phyloP scores from a whole-genome alignment of 345 rosid species.

The Stellera chamaejasme region DNA sequence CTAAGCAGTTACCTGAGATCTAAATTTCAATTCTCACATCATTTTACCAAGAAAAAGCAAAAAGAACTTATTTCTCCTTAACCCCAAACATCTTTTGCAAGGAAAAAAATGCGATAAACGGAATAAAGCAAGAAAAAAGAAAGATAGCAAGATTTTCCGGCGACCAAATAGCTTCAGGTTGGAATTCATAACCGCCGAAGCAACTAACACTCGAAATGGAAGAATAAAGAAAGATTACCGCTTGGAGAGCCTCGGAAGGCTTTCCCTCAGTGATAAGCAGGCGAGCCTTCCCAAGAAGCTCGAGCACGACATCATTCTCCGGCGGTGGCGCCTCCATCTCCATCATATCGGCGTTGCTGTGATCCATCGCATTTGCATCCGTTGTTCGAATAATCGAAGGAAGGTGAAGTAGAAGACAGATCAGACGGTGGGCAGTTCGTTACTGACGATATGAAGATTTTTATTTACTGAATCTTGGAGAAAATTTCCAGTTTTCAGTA shows the following conservation, averaged over 20 bases:
- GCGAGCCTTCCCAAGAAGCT: slow-evolving; percentile 61
- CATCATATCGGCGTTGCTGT: slow-evolving; percentile 34
- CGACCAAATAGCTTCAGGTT: background rate
- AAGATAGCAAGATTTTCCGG: too few relatives aligned
- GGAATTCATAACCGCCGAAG: background rate
- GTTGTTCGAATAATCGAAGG: background rate
- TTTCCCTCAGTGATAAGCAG: slow-evolving; percentile 65
- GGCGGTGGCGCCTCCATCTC: slow-evolving; percentile 20
- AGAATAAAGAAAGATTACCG: slow-evolving; percentile 31
- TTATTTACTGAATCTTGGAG: background rate
- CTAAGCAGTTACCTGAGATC: too few relatives aligned
- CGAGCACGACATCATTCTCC: slow-evolving; percentile 22
- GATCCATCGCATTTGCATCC: slow-evolving; percentile 30
- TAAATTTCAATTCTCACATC: too few relatives aligned
- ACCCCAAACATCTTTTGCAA: background rate
- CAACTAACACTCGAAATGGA: background rate
- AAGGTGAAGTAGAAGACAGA: background rate
- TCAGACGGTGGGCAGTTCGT: background rate
- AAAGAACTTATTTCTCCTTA: too few relatives aligned
- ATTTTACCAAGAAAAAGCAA: too few relatives aligned
- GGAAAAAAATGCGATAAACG: too few relatives aligned
- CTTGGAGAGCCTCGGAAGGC: slow-evolving; percentile 85
- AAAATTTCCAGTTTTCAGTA: background rate
- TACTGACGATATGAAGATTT: background rate
- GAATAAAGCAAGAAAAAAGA: background rate